Base-by-base conservation (phyloP, 805 yeast species). In the Candida methanosorbosa region DNA sequence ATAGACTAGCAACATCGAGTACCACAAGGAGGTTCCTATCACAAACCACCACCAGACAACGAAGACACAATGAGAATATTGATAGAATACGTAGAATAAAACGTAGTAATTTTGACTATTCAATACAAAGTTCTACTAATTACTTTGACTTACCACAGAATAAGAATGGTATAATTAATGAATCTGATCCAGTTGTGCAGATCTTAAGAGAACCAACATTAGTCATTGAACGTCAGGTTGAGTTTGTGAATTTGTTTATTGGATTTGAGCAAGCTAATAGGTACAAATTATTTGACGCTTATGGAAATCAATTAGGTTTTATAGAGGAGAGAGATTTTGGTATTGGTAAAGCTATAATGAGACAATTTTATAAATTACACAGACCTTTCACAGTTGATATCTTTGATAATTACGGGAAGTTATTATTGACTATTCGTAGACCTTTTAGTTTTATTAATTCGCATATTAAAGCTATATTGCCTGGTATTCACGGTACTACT, bases 201-300 rank as follows among this genome's bases (percentile, higher is more conserved):
- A 61, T 88, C 5, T 59, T 90, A 27, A 69, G 70, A 28, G 85
- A 85, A 46, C 97, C 97, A 2, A 81, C 90, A 4, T 56, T 90
- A 16, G 86, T 90, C 1, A 75, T 92, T 30, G 96, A 90, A 50
- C 69, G 98, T 38, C 82, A 84, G 50, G 65, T 92, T 18, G 97
- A 92, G 60, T 70, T 80, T 63, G 79, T 86, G 86, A 88, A 86
- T 50, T 66, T 92, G 14, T 70, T 87, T 35, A 51, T 88, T 11
- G 97, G 97, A 1, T 85, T 83, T 48, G 97, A 90, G 54, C 97
- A 92, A 59, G 85, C 92, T 2, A 90, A 88, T 53, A 63, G 69
- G 43, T 90, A 90, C 52, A 68, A 66, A 11, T 70, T 92, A 29
- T 68, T 79, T 75, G 81, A 85, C 54, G 69, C 81, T 0, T 45